phyloP scores from a whole-genome alignment of 1,139 yeast species.

The Suhomyces bolitotheri region DNA sequence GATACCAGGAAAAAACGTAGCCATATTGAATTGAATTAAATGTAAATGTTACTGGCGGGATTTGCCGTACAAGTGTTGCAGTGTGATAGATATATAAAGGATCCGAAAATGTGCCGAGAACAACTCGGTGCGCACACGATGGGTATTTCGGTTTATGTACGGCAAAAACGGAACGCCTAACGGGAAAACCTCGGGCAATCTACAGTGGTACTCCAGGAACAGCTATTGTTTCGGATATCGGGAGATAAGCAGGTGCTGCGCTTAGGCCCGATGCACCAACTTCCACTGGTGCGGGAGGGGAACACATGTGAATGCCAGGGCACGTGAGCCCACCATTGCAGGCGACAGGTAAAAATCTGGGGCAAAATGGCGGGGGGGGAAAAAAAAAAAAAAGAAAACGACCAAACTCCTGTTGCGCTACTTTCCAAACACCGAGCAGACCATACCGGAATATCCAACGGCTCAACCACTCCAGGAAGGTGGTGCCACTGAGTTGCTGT shows the following conservation, averaged over 20 bases:
- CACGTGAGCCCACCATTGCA: constrained; percentile 7
- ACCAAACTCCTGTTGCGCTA: too few relatives aligned
- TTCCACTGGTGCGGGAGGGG: constrained; percentile 10
- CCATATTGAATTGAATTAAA: constrained; percentile 29
- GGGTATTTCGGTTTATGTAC: too few relatives aligned
- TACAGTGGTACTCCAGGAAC: not conserved
- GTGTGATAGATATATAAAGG: not conserved
- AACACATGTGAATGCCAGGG: constrained; percentile 7
- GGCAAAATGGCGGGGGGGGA: too few relatives aligned
- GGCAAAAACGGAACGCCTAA: not conserved
- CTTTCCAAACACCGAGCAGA: too few relatives aligned
- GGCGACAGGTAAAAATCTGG: too few relatives aligned
- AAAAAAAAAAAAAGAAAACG: too few relatives aligned
- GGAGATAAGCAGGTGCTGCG: constrained; percentile 3
- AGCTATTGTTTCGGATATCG: constrained; percentile 2
- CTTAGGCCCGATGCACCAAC: constrained; percentile 1
- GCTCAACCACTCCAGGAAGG: too few relatives aligned
- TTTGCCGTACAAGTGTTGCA: too few relatives aligned
- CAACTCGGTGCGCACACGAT: constrained; percentile 7
- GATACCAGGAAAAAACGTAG: constrained; percentile 46
- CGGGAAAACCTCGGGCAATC: not conserved
- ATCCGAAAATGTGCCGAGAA: constrained; percentile 4
- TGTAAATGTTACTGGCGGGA: too few relatives aligned
- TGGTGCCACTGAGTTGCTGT: too few relatives aligned
- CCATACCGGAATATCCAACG: too few relatives aligned